Conservation (phyloP, 768 basidiomycete genomes). For the Pleurotus cornucopiae region DNA sequence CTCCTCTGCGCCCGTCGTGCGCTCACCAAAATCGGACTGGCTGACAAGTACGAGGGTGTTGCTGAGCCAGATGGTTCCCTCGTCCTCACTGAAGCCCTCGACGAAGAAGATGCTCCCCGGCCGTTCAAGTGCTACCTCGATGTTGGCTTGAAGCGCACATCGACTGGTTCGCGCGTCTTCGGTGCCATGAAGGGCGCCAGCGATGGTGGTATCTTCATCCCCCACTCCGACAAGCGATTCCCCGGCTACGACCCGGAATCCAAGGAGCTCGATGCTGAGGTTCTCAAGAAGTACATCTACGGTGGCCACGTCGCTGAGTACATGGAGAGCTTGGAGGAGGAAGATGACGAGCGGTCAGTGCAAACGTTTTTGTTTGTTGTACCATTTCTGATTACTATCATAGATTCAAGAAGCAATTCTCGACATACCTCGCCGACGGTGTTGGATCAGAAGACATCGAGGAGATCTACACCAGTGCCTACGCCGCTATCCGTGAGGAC, state of each 20-base stretch:
- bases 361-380: not conserved
- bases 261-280: constrained; percentile 92
- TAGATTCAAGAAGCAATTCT: constrained; percentile 97
- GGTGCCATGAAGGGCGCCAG: constrained; percentile 98
- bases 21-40: constrained; percentile 90
- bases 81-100: constrained; percentile 77
- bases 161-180: constrained; percentile 95
- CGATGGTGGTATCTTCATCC: constrained; percentile 97
- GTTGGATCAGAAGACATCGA: constrained; percentile 96
- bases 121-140: constrained; percentile 99
- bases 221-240: constrained; percentile 97
- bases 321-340: constrained; percentile 99
- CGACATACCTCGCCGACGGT: constrained; percentile 92
- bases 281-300: constrained; percentile 95
- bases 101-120: constrained; percentile 89
- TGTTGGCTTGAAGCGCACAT: constrained; percentile 96
- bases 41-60: constrained; percentile 97
- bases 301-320: constrained; percentile 99
- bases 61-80: constrained; percentile 87
- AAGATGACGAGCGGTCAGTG: constrained; percentile 91
- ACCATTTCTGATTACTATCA: constrained; percentile 9
- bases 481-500: constrained; percentile 94
- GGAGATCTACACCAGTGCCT: constrained; percentile 90
- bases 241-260: constrained; percentile 92
- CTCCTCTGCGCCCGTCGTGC: constrained; percentile 94